Evolutionary conservation across 108 stramenopile genomes (phyloP).

Genomic region (Pseudonitzschia multistriata): DNA sequence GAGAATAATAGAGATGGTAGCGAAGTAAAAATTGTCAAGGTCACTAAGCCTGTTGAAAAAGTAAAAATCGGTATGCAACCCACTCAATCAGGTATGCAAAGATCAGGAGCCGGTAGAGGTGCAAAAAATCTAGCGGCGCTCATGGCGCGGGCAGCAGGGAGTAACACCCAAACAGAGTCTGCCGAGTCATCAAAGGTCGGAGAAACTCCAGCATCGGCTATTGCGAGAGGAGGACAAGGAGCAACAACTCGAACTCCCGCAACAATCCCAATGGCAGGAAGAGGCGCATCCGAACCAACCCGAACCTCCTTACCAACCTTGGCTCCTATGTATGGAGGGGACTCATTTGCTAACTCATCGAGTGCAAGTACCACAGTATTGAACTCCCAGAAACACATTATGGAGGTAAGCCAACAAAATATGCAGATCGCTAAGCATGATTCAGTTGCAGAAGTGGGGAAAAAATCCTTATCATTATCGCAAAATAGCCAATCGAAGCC

Average conservation of each 20-base stretch:
- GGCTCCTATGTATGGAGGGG: too few relatives aligned
- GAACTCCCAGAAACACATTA: too few relatives aligned
- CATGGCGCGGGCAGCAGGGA: slow-evolving; percentile 30
- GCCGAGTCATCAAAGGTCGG: neutral
- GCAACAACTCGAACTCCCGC: too few relatives aligned
- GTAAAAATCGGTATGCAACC: neutral
- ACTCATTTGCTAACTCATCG: too few relatives aligned
- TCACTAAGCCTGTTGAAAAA: neutral
- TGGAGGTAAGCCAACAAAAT: too few relatives aligned
- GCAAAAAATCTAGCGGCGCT: slow-evolving; percentile 55
- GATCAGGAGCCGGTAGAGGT: slow-evolving; percentile 42
- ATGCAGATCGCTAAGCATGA: too few relatives aligned
- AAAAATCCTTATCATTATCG: neutral
- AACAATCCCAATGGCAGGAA: neutral
- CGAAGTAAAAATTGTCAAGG: neutral
- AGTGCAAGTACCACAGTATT: too few relatives aligned
- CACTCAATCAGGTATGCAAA: slow-evolving; percentile 9
- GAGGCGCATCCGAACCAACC: too few relatives aligned
- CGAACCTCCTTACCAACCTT: too few relatives aligned
- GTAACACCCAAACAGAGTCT: neutral
- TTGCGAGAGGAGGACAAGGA: too few relatives aligned
- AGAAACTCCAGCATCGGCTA: neutral
- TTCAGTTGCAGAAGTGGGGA: neutral
- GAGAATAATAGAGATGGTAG: neutral
- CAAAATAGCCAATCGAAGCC: neutral